Evolutionary conservation across 352 stramenopile genomes (phyloP).

Genomic region (Aphanomyces invadans): DNA sequence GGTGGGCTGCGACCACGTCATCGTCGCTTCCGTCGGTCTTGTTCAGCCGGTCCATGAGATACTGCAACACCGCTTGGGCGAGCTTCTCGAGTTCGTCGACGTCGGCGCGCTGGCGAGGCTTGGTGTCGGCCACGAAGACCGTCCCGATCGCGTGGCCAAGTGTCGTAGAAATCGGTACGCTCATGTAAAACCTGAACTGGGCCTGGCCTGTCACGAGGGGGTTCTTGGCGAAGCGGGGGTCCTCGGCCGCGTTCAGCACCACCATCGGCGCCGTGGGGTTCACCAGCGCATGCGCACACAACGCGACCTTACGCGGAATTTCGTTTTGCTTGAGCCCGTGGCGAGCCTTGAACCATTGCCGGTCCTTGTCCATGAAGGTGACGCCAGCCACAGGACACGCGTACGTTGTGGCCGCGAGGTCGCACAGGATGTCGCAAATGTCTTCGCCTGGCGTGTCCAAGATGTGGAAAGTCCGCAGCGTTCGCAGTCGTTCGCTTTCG

Average conservation of each 20-base stretch:
- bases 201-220: conserved; percentile 20
- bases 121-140: conserved; percentile 20
- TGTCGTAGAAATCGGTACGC: background rate
- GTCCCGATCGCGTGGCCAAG: conserved; percentile 4
- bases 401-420: conserved; percentile 16
- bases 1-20: background rate
- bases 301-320: conserved; percentile 58
- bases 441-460: conserved; percentile 14
- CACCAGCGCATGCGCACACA: conserved; percentile 70
- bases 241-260: conserved; percentile 55
- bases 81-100: background rate
- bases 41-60: background rate
- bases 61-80: conserved; percentile 2
- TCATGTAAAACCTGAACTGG: conserved; percentile 20
- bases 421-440: conserved; percentile 15
- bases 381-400: conserved; percentile 16
- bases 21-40: background rate
- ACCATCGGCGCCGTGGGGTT: conserved; percentile 43
- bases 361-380: conserved; percentile 22
- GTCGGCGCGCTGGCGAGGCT: background rate
- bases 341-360: conserved; percentile 14
- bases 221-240: conserved; percentile 28
- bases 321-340: conserved; percentile 35
- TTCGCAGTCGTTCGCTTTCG: conserved; percentile 1
- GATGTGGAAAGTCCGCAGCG: conserved; percentile 13